Evolutionary conservation across 1,284 basidiomycete species (phyloP).

Genomic region (Butyriboletus appendiculatus): DNA sequence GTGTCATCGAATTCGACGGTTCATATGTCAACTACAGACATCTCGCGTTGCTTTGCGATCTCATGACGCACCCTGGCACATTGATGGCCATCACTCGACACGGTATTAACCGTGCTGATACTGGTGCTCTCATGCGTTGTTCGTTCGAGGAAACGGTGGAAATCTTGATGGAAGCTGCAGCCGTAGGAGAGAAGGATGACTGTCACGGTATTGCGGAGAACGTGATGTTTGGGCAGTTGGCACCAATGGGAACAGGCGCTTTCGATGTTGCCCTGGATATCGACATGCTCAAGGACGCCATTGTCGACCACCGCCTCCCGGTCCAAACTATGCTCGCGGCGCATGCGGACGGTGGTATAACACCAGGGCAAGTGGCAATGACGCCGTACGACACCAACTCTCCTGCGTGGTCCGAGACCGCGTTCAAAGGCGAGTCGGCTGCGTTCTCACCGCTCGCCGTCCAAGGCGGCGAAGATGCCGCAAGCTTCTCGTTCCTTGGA

Average conservation of each 20-base stretch:
- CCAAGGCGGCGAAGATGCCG: constrained; percentile 81
- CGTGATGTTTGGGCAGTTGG: constrained; percentile 98
- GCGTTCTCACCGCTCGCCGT: constrained; percentile 94
- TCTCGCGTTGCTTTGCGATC: constrained; percentile 91
- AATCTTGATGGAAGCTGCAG: constrained; percentile 98
- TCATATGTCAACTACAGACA: constrained; percentile 99
- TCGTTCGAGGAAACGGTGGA: constrained; percentile 99
- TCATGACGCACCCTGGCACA: constrained; percentile 96
- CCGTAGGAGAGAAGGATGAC: constrained; percentile 97
- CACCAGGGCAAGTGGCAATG: constrained; percentile 88
- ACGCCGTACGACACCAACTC: constrained; percentile 95
- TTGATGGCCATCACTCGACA: constrained; percentile 99
- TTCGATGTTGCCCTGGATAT: constrained; percentile 97
- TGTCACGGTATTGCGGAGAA: constrained; percentile 99
- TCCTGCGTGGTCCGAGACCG: constrained; percentile 72
- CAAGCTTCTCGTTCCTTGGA: constrained; percentile 70
- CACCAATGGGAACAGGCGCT: constrained; percentile 94
- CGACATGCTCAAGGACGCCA: constrained; percentile 98
- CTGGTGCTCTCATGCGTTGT: constrained; percentile 96
- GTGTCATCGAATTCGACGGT: constrained; percentile 98
- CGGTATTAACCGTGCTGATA: constrained; percentile 98
- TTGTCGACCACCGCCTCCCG: constrained; percentile 94
- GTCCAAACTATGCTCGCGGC: constrained; percentile 83
- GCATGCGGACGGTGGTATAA: constrained; percentile 86
- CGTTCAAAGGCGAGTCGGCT: constrained; percentile 82